Conservation (phyloP, 192 early-diverging fungal genomes). For the Coemansia javaensis region DNA sequence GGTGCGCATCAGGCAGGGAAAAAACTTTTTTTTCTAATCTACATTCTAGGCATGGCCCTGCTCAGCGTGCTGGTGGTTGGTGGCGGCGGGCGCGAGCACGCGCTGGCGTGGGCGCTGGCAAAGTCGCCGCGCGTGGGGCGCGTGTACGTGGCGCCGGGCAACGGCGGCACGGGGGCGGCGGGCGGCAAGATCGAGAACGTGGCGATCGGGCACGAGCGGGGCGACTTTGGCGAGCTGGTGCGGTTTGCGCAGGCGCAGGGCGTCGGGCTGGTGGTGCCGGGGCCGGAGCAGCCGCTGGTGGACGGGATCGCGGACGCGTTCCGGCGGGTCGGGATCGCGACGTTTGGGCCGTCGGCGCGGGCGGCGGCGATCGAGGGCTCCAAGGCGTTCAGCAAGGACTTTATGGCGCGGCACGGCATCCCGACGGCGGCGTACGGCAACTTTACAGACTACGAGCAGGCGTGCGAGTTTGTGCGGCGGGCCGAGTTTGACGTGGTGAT, state of each 20-base stretch:
- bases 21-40: background rate
- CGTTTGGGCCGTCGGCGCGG: constrained; percentile 84
- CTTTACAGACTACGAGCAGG: constrained; percentile 76
- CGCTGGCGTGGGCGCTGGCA: constrained; percentile 86
- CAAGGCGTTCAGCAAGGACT: constrained; percentile 98
- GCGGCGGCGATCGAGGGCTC: constrained; percentile 95
- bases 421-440: constrained; percentile 89
- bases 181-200: constrained; percentile 79
- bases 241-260: constrained; percentile 74
- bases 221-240: constrained; percentile 70
- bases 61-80: constrained; percentile 85
- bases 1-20: too few relatives aligned
- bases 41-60: too few relatives aligned
- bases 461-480: constrained; percentile 60
- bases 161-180: constrained; percentile 82
- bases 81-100: constrained; percentile 94
- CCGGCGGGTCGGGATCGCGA: constrained; percentile 66
- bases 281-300: constrained; percentile 95
- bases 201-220: constrained; percentile 54
- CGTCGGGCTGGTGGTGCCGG: constrained; percentile 78
- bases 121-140: constrained; percentile 69
- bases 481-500: constrained; percentile 71
- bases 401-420: constrained; percentile 94
- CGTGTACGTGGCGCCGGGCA: constrained; percentile 91
- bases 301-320: constrained; percentile 83